phyloP scores from a whole-genome alignment of 2,329 filamentous ascomycete genomes.

The Cryphonectria naterciae region DNA sequence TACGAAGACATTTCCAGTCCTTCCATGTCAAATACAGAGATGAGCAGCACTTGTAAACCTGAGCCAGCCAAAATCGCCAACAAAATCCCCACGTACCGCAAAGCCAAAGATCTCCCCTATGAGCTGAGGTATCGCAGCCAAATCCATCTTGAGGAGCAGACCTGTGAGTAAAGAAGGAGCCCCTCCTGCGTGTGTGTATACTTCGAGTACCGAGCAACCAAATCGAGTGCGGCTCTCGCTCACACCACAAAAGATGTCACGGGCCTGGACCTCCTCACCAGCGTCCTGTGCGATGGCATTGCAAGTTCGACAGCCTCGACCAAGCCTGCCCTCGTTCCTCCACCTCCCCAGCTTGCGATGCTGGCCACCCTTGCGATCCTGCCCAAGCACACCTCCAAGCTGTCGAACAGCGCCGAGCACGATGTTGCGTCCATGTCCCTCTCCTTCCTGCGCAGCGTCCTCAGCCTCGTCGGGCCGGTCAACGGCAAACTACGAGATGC shows the following conservation, averaged over 20 bases:
- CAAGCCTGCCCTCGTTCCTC: slow-evolving; percentile 65
- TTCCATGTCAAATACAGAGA: slow-evolving; percentile 20
- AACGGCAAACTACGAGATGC: slow-evolving; percentile 71
- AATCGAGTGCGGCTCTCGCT: neutral
- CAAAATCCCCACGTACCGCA: slow-evolving; percentile 48
- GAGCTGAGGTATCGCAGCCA: slow-evolving; percentile 69
- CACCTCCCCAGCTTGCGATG: slow-evolving; percentile 74
- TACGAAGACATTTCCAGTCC: slow-evolving; percentile 17
- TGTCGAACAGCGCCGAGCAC: slow-evolving; percentile 61
- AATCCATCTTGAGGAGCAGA: slow-evolving; percentile 75
- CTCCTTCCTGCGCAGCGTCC: slow-evolving; percentile 69
- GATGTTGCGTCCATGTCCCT: slow-evolving; percentile 70
- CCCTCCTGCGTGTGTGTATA: neutral
- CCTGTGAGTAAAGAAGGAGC: slow-evolving; percentile 41
- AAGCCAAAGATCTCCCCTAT: slow-evolving; percentile 60
- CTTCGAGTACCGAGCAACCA: slow-evolving; percentile 1
- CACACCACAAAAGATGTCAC: slow-evolving; percentile 48
- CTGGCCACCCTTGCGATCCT: slow-evolving; percentile 83
- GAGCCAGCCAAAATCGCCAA: neutral
- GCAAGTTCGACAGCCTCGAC: slow-evolving; percentile 33
- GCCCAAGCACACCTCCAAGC: slow-evolving; percentile 76
- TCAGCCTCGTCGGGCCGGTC: slow-evolving; percentile 68
- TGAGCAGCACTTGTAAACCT: slow-evolving; percentile 32
- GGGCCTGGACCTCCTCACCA: slow-evolving; percentile 67
- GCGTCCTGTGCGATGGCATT: slow-evolving; percentile 61